phyloP scores from a whole-genome alignment of 371 early-diverging fungal species.

The Syncephalis plumigaleata region DNA sequence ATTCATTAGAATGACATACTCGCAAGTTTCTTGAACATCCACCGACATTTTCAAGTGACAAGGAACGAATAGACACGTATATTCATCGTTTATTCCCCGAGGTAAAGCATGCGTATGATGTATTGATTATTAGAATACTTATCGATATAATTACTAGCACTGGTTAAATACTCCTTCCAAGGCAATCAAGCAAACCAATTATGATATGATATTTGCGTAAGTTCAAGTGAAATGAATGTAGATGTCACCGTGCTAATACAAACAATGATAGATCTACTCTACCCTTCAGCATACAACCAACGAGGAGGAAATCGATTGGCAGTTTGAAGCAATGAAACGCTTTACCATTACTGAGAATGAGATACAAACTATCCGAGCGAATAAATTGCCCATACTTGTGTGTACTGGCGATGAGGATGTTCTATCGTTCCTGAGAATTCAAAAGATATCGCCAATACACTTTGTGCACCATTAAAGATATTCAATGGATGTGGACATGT shows the following conservation, averaged over 20 bases:
- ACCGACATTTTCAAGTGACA: too few relatives aligned
- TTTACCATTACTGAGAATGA: neutral
- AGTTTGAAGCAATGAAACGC: neutral
- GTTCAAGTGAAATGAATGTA: too few relatives aligned
- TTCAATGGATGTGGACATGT: neutral
- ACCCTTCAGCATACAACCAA: conserved; percentile 8
- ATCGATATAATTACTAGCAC: too few relatives aligned
- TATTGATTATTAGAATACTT: too few relatives aligned
- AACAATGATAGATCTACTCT: neutral
- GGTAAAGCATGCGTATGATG: too few relatives aligned
- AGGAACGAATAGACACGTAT: too few relatives aligned
- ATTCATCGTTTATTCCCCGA: too few relatives aligned
- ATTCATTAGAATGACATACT: neutral
- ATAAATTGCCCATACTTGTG: neutral
- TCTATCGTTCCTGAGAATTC: neutral
- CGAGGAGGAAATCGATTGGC: neutral
- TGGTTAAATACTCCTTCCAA: too few relatives aligned
- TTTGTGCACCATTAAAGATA: neutral
- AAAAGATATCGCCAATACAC: neutral
- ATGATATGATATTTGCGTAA: too few relatives aligned
- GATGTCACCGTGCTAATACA: too few relatives aligned
- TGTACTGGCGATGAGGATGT: neutral
- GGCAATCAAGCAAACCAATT: too few relatives aligned
- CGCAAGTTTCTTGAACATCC: neutral
- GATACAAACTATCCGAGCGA: neutral